These are phyloP conservation scores for Cordyceps cateniannulata DNA, from an alignment of 2,329 filamentous ascomycete species.

Conservation along the genomic window DNA sequence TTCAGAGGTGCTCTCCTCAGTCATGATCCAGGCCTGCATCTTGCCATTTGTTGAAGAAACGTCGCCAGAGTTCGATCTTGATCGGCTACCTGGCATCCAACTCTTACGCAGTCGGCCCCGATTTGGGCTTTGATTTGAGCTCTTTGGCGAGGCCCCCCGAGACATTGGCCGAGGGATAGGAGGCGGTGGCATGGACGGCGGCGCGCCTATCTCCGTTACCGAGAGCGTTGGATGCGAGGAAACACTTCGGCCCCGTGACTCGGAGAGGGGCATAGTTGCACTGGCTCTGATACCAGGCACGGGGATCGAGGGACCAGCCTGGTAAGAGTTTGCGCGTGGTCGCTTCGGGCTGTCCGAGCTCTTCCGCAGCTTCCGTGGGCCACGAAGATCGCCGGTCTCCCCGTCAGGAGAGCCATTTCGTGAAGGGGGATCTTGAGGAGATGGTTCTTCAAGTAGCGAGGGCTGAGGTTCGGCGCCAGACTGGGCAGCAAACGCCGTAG, in stretches of 20 bases:
- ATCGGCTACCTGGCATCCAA: slow-evolving; percentile 47
- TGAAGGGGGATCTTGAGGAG: slow-evolving; percentile 1
- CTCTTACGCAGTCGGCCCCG: slow-evolving; percentile 43
- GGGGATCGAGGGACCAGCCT: slow-evolving; percentile 19
- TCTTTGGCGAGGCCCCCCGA: slow-evolving; percentile 13
- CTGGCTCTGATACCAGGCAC: slow-evolving; percentile 21
- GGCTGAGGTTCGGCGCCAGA: not conserved
- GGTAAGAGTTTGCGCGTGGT: slow-evolving; percentile 28
- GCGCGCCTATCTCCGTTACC: slow-evolving; percentile 7
- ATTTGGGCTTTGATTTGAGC: slow-evolving; percentile 38
- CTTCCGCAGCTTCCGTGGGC: slow-evolving; percentile 26
- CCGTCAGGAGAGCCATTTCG: slow-evolving; percentile 7
- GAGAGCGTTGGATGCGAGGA: slow-evolving; percentile 39
- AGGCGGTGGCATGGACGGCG: slow-evolving; percentile 9
- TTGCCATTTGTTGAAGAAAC: slow-evolving; percentile 17
- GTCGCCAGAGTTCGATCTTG: slow-evolving; percentile 43
- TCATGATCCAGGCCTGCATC: slow-evolving; percentile 48
- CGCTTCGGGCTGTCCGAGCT: slow-evolving; percentile 22
- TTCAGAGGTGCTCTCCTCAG: slow-evolving; percentile 44
- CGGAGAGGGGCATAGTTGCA: slow-evolving; percentile 27
- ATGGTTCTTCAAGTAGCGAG: slow-evolving; percentile 14
- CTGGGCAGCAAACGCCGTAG: not conserved
- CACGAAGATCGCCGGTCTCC: slow-evolving; percentile 16
- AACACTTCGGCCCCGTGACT: slow-evolving; percentile 36
- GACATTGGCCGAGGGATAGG: not conserved